A percentile compares a stretch with the other conserved stretches of the same genome.
Conservation (phyloP, 805 yeast genomes). For the Sugiyamaella americana region DNA sequence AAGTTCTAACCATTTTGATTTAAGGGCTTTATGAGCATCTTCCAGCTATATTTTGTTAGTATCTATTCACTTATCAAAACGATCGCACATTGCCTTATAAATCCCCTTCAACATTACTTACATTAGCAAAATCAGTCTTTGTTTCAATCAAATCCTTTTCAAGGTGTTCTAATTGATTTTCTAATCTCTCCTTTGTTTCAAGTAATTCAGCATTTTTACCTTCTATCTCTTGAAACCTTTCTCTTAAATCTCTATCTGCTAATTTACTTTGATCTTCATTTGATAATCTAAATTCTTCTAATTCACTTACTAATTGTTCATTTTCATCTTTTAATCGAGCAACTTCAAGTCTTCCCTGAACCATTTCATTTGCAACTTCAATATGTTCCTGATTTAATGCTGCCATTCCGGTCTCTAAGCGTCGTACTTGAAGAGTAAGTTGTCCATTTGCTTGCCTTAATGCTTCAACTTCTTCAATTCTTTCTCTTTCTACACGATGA, state of each 20-base stretch:
- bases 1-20: conserved; percentile 32
- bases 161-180: conserved; percentile 43
- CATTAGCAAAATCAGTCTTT: conserved; percentile 25
- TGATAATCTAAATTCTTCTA: conserved; percentile 27
- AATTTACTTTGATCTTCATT: conserved; percentile 7
- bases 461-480: conserved; percentile 54
- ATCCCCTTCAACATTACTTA: conserved; percentile 9
- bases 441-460: conserved; percentile 62
- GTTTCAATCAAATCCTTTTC: conserved; percentile 37
- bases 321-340: conserved; percentile 77
- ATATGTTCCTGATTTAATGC: conserved; percentile 76
- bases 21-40: conserved; percentile 27
- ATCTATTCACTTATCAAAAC: too few species aligned
- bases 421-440: conserved; percentile 64
- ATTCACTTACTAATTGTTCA: conserved; percentile 40
- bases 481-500: conserved; percentile 58
- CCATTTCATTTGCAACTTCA: conserved; percentile 80
- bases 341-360: conserved; percentile 64
- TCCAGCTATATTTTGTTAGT: conserved; percentile 18
- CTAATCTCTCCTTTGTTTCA: conserved; percentile 53
- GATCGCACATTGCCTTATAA: background rate
- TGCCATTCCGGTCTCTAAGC: conserved; percentile 63
- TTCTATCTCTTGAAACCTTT: conserved; percentile 13
- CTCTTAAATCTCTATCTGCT: conserved; percentile 12
- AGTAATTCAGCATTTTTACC: conserved; percentile 54